Evolutionary conservation across 257 asterid genomes (phyloP).

Genomic region (Solanum rostratum): DNA sequence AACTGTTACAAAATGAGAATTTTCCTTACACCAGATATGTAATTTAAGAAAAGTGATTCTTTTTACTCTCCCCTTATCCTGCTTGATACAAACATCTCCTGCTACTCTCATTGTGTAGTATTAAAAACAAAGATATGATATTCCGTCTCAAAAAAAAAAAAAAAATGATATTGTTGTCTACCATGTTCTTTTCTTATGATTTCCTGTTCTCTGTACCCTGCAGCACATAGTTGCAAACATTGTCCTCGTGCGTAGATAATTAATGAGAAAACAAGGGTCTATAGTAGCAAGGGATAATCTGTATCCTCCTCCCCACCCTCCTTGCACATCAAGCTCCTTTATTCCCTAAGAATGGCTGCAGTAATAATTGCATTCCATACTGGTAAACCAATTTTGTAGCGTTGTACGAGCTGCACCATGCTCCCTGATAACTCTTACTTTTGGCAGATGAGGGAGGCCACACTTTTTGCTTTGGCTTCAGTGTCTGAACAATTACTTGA

Average conservation of each 20-base stretch:
- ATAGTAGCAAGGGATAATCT: not conserved
- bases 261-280: not conserved
- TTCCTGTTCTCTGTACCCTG: not conserved
- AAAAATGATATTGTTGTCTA: not conserved
- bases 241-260: not conserved
- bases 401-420: not conserved
- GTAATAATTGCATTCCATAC: not conserved
- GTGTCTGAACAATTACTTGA: constrained; percentile 81
- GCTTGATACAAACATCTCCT: not conserved
- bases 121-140: too few species aligned
- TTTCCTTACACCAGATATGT: not conserved
- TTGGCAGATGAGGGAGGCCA: constrained; percentile 86
- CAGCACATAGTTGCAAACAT: not conserved
- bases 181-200: not conserved
- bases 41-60: not conserved
- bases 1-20: not conserved
- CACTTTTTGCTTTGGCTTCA: constrained; percentile 76
- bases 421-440: not conserved
- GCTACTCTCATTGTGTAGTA: not conserved
- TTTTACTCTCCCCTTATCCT: not conserved
- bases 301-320: not conserved
- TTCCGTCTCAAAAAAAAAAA: too few species aligned
- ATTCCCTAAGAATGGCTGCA: not conserved
- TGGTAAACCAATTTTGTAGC: not conserved
- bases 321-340: not conserved